These are phyloP conservation scores for Puccinia novopanici DNA, from an alignment of 1,284 basidiomycete genomes.

Conservation along the genomic window DNA sequence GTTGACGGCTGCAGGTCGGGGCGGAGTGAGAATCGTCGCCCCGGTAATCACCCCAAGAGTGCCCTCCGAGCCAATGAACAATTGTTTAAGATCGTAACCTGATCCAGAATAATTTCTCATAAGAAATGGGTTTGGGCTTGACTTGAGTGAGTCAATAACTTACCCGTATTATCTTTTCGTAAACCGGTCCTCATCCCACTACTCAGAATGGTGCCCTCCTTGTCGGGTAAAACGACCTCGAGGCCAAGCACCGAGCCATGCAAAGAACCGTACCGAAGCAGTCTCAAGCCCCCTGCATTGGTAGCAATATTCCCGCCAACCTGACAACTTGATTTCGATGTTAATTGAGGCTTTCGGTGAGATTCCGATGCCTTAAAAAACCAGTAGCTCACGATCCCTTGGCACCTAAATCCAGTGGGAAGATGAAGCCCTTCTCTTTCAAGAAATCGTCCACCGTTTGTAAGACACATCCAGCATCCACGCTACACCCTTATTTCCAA, in stretches of 20 bases:
- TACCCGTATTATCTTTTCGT: slow-evolving; percentile 97
- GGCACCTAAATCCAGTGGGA: slow-evolving; percentile 95
- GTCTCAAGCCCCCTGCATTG: slow-evolving; percentile 91
- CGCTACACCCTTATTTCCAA: too few relatives aligned
- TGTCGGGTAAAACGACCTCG: slow-evolving; percentile 93
- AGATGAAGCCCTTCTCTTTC: slow-evolving; percentile 85
- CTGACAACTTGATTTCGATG: slow-evolving; percentile 72
- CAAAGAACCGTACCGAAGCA: slow-evolving; percentile 90
- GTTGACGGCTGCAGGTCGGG: slow-evolving; percentile 69
- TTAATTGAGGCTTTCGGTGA: slow-evolving; percentile 3
- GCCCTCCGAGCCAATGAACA: slow-evolving; percentile 97
- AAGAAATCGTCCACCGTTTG: slow-evolving; percentile 85
- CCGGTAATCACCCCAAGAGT: slow-evolving; percentile 93
- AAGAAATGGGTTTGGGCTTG: not conserved
- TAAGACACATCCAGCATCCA: slow-evolving; percentile 90
- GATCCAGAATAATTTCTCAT: slow-evolving; percentile 11
- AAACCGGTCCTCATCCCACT: slow-evolving; percentile 64
- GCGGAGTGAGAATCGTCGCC: slow-evolving; percentile 91
- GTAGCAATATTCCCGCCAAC: slow-evolving; percentile 97
- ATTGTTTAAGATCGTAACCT: slow-evolving; percentile 98
- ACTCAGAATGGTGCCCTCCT: slow-evolving; percentile 76
- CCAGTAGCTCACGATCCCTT: slow-evolving; percentile 76
- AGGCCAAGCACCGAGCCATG: slow-evolving; percentile 95
- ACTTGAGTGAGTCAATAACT: slow-evolving; percentile 53
- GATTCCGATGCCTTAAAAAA: not conserved